Evolutionary conservation across 352 stramenopile species (phyloP), one percentile per base, ranked within the genome.

Genomic region (Pythium insidiosum): DNA sequence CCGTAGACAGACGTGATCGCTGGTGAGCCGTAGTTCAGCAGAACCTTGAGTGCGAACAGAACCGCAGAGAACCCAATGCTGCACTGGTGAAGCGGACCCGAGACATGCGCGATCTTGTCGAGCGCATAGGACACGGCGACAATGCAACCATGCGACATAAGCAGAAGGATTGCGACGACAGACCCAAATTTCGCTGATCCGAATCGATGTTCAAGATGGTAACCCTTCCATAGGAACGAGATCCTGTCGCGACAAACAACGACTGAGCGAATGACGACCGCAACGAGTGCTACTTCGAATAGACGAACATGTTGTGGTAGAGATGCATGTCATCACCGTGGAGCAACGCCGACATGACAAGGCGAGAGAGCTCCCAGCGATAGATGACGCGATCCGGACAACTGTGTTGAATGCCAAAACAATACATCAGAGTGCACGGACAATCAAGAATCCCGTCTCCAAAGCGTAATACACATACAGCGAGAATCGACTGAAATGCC

Each of bases 261-360:
- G 28, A 20, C 37, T 11, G n/a, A n/a, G n/a, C n/a, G n/a, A n/a
- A 53, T 5, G 55, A 53, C 13, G 33, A 57, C 19, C 4, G 4
- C 4, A 36, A n/a, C 13, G 12, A 12, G 34, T 15, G 13, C 11
- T 37, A 24, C 23, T 30, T 26, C 26, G 16, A 12, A 37, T 6
- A n/a, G 43, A 6, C n/a, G 57, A 38, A 86, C 87, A 95, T 94
- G 72, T 94, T 96, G 58, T 95, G 77, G 55, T 94, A 96, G 11
- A 96, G 50, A 53, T 96, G 68, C 41, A 86, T 63, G 23, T 96
- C 84, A 28, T 94, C 71, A 2, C 58, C 58, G 56, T 96, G 87
- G 2, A 96, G 56, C 29, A 96, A 82, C 12, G 66, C 79, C 4
- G 85, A 88, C 4, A 66, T 35, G 15, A 94, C 35, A 6, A 96